Percentiles rank a stretch among this genome's conserved stretches.
These are phyloP conservation scores for Thuidium tamariscinum DNA, from an alignment of 225 moss, liverwort and hornwort species.

Conservation along the genomic window DNA sequence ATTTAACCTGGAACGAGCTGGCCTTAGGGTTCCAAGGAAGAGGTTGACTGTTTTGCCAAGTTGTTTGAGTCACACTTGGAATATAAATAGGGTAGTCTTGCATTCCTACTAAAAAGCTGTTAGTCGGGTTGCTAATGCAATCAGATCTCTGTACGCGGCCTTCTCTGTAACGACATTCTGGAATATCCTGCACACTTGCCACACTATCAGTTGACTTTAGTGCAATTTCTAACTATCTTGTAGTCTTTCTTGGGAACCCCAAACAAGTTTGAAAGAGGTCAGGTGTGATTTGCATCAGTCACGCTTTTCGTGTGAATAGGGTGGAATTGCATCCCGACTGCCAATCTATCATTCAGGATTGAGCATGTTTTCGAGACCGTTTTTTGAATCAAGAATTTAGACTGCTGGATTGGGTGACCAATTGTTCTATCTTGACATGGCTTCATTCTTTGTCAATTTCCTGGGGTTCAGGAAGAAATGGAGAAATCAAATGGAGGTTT, in stretches of 20 bases:
- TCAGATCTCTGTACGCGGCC: neutral
- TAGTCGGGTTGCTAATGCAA: too few relatives aligned
- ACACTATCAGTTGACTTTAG: neutral
- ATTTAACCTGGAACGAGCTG: too few relatives aligned
- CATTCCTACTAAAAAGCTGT: neutral
- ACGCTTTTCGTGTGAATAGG: neutral
- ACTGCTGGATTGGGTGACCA: neutral
- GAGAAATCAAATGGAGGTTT: neutral
- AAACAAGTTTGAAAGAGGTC: neutral
- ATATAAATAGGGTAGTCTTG: neutral
- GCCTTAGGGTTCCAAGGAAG: neutral
- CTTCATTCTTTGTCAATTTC: too few relatives aligned
- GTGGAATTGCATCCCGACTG: neutral
- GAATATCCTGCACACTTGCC: neutral
- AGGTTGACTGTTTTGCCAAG: neutral
- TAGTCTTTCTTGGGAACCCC: too few relatives aligned
- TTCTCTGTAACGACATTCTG: too few relatives aligned
- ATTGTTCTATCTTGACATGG: neutral
- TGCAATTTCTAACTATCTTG: neutral
- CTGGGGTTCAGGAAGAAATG: constrained; percentile 7
- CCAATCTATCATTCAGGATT: neutral
- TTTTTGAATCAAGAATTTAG: neutral
- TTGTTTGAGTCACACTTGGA: neutral
- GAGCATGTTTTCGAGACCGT: too few relatives aligned
- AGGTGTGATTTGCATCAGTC: neutral